phyloP scores from a whole-genome alignment of 306 rosid species.

The Acacia confusa region DNA sequence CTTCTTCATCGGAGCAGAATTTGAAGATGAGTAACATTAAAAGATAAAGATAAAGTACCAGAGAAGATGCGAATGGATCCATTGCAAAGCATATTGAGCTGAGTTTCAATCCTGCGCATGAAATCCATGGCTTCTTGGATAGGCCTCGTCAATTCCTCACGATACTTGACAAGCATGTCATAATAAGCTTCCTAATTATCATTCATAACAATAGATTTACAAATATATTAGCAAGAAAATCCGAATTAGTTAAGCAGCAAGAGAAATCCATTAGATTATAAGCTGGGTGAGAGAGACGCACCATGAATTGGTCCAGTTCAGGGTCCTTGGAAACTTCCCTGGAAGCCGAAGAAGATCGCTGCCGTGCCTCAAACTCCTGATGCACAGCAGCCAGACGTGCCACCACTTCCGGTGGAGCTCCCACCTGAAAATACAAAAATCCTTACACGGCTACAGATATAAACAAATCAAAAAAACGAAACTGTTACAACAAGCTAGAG shows the following conservation, averaged over 20 bases:
- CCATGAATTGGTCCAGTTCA: constrained; percentile 99
- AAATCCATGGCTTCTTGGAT: constrained; percentile 99
- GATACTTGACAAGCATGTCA: constrained; percentile 94
- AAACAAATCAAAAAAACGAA: not conserved
- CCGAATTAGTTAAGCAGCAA: not conserved
- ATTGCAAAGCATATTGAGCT: constrained; percentile 51
- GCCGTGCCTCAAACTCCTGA: constrained; percentile 82
- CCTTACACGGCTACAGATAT: not conserved
- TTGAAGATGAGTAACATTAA: not conserved
- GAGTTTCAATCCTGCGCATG: constrained; percentile 92
- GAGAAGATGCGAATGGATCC: constrained; percentile 70
- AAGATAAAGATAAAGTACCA: not conserved
- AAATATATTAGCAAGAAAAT: not conserved
- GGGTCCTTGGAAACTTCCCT: constrained; percentile 84
- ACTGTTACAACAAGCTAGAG: not conserved
- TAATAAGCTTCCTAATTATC: constrained; percentile 83
- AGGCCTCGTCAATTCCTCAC: constrained; percentile 94
- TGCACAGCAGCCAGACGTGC: constrained; percentile 73
- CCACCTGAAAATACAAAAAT: constrained; percentile 50
- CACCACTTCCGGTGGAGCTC: constrained; percentile 93
- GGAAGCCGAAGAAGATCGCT: constrained; percentile 60
- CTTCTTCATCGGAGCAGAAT: not conserved
- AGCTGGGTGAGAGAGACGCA: not conserved
- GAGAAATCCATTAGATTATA: not conserved
- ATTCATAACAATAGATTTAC: not conserved